phyloP scores from a whole-genome alignment of 805 yeast genomes.

The Ogataea populi-albae region DNA sequence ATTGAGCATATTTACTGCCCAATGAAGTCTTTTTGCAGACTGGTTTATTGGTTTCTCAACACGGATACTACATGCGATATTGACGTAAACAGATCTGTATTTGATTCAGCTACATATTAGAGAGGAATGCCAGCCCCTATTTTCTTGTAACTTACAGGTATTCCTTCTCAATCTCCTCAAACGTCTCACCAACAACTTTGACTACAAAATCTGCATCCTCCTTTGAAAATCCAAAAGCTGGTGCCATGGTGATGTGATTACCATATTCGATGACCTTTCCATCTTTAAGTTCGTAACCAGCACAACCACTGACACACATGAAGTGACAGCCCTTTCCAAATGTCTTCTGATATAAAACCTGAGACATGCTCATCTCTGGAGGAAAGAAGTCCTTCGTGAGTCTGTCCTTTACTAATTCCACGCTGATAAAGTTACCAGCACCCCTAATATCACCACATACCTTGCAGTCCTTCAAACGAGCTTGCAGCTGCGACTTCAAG shows the following conservation, averaged over 20 bases:
- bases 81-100: too few relatives aligned
- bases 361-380: slow-evolving; percentile 21
- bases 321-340: slow-evolving; percentile 14
- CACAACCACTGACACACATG: slow-evolving; percentile 16
- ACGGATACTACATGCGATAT: too few relatives aligned
- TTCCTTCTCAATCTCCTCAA: slow-evolving; percentile 35
- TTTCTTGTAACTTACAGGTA: slow-evolving; percentile 13
- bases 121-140: too few relatives aligned
- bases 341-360: slow-evolving; percentile 10
- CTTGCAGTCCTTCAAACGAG: slow-evolving; percentile 26
- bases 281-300: slow-evolving; percentile 24
- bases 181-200: slow-evolving; percentile 38
- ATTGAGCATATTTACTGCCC: too few relatives aligned
- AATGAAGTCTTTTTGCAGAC: too few relatives aligned
- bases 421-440: slow-evolving; percentile 49
- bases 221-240: slow-evolving; percentile 41
- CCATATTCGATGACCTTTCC: slow-evolving; percentile 33
- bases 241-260: slow-evolving; percentile 45
- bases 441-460: slow-evolving; percentile 51
- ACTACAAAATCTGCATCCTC: slow-evolving; percentile 42
- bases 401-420: slow-evolving; percentile 47
- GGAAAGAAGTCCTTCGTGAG: slow-evolving; percentile 44
- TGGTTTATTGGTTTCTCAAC: too few relatives aligned
- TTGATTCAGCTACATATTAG: too few relatives aligned
- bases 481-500: slow-evolving; percentile 35